Evolutionary conservation across 2,329 filamentous ascomycete genomes (phyloP).

Genomic region (Fusarium irregulare): DNA sequence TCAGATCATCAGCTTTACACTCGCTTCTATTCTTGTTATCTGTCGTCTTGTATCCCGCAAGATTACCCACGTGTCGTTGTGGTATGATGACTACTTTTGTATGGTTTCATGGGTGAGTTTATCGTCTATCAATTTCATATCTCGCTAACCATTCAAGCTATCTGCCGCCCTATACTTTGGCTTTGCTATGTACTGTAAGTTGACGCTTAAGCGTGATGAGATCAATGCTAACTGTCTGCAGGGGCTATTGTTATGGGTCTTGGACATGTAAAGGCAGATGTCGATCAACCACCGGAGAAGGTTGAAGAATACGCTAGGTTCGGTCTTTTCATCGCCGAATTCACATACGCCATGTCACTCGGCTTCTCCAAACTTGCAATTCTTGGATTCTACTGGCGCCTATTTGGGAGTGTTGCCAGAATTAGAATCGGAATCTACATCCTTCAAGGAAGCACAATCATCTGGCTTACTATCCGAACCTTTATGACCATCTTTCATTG

Average conservation of each 20-base stretch:
- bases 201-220: too few species aligned
- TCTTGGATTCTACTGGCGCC: conserved; percentile 32
- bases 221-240: not conserved
- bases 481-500: conserved; percentile 38
- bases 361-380: conserved; percentile 35
- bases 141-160: too few species aligned
- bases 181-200: conserved; percentile 30
- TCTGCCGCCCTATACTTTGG: conserved; percentile 18
- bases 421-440: conserved; percentile 30
- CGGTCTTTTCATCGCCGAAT: conserved; percentile 31
- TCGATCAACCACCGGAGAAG: conserved; percentile 1
- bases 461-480: conserved; percentile 35
- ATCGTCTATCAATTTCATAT: too few species aligned
- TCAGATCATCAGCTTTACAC: conserved; percentile 18
- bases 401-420: conserved; percentile 28
- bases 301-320: conserved; percentile 32
- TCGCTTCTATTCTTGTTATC: conserved; percentile 16
- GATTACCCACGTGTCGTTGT: conserved; percentile 21
- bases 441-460: conserved; percentile 26
- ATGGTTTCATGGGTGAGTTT: conserved; percentile 22
- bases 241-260: conserved; percentile 27
- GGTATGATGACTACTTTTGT: conserved; percentile 30
- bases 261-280: conserved; percentile 19
- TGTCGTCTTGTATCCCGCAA: conserved; percentile 27
- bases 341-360: conserved; percentile 26